Base-by-base conservation (phyloP, 257 asterid species). In the Salvia rosmarinus region DNA sequence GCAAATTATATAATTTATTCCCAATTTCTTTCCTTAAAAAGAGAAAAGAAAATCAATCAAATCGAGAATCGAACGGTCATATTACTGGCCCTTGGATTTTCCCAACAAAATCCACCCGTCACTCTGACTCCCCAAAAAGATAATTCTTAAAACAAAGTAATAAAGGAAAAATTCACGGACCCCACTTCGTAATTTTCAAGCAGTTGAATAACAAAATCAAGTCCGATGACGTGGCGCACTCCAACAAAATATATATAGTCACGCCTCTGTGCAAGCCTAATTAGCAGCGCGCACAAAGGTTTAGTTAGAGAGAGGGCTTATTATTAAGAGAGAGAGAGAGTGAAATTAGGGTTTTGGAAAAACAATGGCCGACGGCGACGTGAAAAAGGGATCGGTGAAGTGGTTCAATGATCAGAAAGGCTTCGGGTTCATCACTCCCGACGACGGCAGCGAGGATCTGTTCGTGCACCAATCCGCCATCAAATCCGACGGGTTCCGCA, bases 401-500 rank as follows among this genome's bases (percentile, higher is more conserved):
- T 92, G 98, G 98, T 92, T 92, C 74, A 85, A 79, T 70, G 96
- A 85, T 54, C 92, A 87, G 23, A 92, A 90, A 44, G 98, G 98
- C 0, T 92, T 82, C 32, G 98, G 98, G 0, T 92, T 92, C 77
- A 90, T 92, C 65, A 90, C 96, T 9, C 98, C 98, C 5, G 87
- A 83, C 0, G 96, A 88, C 43, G 98, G 96, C 2, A 75, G 79
- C 71, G 96, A 90, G 9, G 98, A 92, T 79, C 90, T 89, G 14
- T 92, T 92, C 47, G 98, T 92, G 0, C 98, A 92, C 7, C 96
- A 88, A 25, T 85, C 96, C 0, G 88, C 90, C 13, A 87, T 92
- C 84, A 87, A 87, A 77, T 69, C 90, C 1, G 90, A 84, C n/a
- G 95, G 92, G 0, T 87, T 84, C 76, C 85, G 93, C 55, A 80